Evolutionary conservation across 2,329 filamentous ascomycete species (phyloP), one percentile per base, ranked within the genome.

Genomic region (Fusarium bulbicola): DNA sequence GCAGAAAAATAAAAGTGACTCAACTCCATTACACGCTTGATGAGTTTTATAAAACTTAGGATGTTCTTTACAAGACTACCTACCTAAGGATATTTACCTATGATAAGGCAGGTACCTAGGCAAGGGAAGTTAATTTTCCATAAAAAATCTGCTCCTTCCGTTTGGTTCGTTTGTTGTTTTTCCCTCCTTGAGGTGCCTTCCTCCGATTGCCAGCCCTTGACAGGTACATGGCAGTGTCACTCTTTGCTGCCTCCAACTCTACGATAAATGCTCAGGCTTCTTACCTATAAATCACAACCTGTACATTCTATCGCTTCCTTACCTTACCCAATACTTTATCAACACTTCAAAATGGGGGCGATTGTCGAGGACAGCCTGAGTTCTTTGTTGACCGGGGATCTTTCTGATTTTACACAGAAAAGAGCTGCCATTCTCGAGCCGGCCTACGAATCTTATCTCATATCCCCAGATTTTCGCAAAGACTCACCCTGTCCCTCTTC

Each of bases 361-460:
- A 45, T 64, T 36, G 9, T 67, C 30, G 56, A 73, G 26, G 43
- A 37, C 14, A 32, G 54, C 12, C 50, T 73, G 32, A 54, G 50
- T 20, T 40, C 28, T 7, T 36, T 73, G 6, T 36, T 39, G 9
- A 20, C 10, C 5, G 63, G 37, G 15, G 24, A 56, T 15, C n/a
- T 34, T 18, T 45, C 43, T 12, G 20, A 42, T 16, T 63, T 74
- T 13, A 9, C 42, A 21, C 30, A 37, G 9, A 26, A 21, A 6
- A 57, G 71, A 39, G n/a, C 46, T 20, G 42, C 50, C 9, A n/a
- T 71, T 1, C 63, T 78, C 9, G 53, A 63, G 18, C 53, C 68
- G 4, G 73, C 76, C 4, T 78, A 65, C 18, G 39, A 72, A 2
- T 50, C 54, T 2, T 78, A 78, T 34, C 67, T 72, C 32, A 20